These are phyloP conservation scores for Auxenochlorella pyrenoidosa DNA, from an alignment of 139 green algal species.

Conservation along the genomic window DNA sequence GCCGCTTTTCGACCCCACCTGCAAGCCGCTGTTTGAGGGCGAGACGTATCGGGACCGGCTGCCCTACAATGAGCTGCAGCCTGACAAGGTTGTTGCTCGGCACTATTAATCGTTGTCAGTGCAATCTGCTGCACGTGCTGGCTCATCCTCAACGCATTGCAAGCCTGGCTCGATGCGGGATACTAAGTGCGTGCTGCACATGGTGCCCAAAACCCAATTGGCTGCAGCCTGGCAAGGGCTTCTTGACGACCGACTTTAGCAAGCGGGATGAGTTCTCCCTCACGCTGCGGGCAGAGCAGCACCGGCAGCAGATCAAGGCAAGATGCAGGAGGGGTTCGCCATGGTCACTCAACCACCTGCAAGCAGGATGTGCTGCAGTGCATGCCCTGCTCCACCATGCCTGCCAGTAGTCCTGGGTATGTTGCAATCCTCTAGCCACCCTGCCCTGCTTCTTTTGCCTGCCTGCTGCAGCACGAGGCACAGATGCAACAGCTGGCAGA, in stretches of 20 bases:
- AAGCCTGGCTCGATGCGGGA: too few species aligned
- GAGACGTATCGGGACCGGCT: conserved; percentile 65
- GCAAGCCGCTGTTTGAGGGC: conserved; percentile 38
- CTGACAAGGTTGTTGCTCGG: neutral
- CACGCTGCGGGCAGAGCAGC: conserved; percentile 82
- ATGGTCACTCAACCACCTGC: too few species aligned
- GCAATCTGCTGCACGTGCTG: too few species aligned
- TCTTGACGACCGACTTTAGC: conserved; percentile 82
- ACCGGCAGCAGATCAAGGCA: conserved; percentile 79
- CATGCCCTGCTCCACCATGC: neutral
- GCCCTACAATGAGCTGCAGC: conserved; percentile 33
- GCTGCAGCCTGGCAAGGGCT: conserved; percentile 76
- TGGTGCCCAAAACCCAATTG: conserved; percentile 11
- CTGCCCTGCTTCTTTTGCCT: neutral
- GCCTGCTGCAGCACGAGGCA: conserved; percentile 66
- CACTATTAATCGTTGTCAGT: too few species aligned
- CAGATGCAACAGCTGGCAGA: conserved; percentile 76
- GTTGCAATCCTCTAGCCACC: too few species aligned
- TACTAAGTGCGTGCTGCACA: too few species aligned
- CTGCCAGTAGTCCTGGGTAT: neutral
- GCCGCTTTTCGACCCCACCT: conserved; percentile 37
- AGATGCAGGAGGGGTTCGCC: too few species aligned
- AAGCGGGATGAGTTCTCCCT: conserved; percentile 88
- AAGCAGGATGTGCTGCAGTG: too few species aligned
- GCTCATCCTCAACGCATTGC: too few species aligned